Base-by-base conservation (phyloP, 2,329 filamentous ascomycete genomes). In the Davidsoniella eucalypti region DNA sequence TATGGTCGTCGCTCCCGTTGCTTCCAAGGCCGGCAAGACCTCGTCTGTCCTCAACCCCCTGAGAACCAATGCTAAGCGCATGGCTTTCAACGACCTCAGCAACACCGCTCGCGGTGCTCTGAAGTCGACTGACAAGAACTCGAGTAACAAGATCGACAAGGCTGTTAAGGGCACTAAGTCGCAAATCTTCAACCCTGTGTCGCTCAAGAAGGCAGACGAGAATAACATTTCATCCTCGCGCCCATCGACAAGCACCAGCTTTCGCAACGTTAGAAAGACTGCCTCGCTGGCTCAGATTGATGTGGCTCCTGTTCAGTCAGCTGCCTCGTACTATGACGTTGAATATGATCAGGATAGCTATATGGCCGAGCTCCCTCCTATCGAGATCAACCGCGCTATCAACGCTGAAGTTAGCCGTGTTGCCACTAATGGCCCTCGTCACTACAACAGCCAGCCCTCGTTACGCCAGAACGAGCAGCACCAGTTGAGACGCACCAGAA, bases 81-180 rank as follows among this genome's bases (percentile, higher is more conserved):
- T 80, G 55, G 85, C 79, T 10, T 87, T 93, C 64, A 84, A 77
- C 46, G 87, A 94, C 62, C 75, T 92, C 54, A 92, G 84, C 69
- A 90, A 88, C 60, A 79, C 73, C 39, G 66, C 67, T 54, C 61
- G 63, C 43, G 55, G 56, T 21, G 25, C 49, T 36, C 54, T 59
- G 25, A 57, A 53, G 41, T 57, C 61, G 23, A 59, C 66, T 46
- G 57, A 63, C 26, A 59, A 55, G 50, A 70, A 60, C 50, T 51
- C 41, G 38, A 54, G 43, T 54, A 68, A 66, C 50, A 65, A 66
- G 18, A 55, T 61, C 5, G 61, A 69, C 44, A 66, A 64, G 36
- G 65, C 67, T 4, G 64, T 67, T 3, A 60, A 46, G 48, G 33
- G 44, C 14, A n/a, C 29, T 44, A 29, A 56, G 51, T 49, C 52